Evolutionary conservation across 129 eudicot species (phyloP).

Genomic region (Saussurea involucrata): DNA sequence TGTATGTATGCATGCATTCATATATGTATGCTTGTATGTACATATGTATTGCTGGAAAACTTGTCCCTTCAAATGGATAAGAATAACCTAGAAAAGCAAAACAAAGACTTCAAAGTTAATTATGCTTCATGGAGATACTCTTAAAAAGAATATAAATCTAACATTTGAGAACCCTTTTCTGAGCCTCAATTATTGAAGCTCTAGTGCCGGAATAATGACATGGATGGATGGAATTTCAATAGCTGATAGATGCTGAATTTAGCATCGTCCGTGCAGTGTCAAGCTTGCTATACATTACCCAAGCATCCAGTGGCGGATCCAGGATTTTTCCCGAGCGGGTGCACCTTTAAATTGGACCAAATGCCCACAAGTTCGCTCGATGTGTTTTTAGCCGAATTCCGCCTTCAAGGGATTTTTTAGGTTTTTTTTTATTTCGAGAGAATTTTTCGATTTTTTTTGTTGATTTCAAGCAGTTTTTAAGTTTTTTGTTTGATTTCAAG

Average conservation of each 20-base stretch:
- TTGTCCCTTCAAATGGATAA: background rate
- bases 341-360: no score
- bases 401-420: no score
- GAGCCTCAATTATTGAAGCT: slow-evolving; percentile 10
- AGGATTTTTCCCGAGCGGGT: no score
- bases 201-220: background rate
- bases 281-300: background rate
- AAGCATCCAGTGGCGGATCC: no score
- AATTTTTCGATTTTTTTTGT: no score
- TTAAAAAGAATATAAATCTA: slow-evolving; percentile 4
- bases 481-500: no score
- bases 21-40: background rate
- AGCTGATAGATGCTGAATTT: background rate
- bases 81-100: slow-evolving; percentile 16
- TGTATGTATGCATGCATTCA: background rate
- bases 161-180: background rate
- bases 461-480: no score
- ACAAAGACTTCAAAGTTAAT: background rate
- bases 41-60: background rate
- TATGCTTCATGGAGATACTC: background rate
- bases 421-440: no score
- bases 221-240: background rate
- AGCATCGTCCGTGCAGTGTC: background rate
- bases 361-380: no score
- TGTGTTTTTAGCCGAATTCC: no score